Evolutionary conservation across 1,284 basidiomycete species (phyloP).

Genomic region (Trichosporon sp.): DNA sequence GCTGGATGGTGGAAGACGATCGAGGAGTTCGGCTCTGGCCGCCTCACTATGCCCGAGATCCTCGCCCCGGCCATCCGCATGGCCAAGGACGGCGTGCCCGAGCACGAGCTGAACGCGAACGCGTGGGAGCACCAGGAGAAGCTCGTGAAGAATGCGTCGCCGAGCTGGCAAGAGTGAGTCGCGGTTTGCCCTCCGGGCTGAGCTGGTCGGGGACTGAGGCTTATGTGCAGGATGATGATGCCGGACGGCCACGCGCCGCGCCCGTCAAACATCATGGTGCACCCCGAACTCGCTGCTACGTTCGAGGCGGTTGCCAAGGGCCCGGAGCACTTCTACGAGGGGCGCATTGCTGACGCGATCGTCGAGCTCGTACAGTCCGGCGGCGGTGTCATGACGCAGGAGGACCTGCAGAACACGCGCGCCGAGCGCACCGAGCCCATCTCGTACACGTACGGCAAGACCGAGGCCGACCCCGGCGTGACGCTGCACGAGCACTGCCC

Average conservation of each 20-base stretch:
- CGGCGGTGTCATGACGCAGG: constrained; percentile 82
- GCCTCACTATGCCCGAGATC: constrained; percentile 71
- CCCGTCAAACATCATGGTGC: constrained; percentile 69
- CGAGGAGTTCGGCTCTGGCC: constrained; percentile 76
- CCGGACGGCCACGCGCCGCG: constrained; percentile 47
- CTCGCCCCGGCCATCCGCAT: constrained; percentile 78
- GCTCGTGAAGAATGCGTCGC: constrained; percentile 73
- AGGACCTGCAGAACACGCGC: constrained; percentile 74
- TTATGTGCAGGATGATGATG: constrained; percentile 43
- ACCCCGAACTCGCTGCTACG: constrained; percentile 74
- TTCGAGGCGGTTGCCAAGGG: constrained; percentile 75
- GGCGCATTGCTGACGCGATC: constrained; percentile 69
- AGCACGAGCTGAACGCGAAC: constrained; percentile 62
- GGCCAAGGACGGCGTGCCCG: constrained; percentile 67
- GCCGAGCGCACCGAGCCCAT: constrained; percentile 79
- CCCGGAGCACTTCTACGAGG: constrained; percentile 87
- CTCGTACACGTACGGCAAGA: constrained; percentile 62
- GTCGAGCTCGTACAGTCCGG: constrained; percentile 69
- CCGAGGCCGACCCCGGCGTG: constrained; percentile 53
- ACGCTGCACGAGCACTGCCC: constrained; percentile 74
- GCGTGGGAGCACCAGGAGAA: constrained; percentile 73
- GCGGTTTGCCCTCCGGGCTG: no score
- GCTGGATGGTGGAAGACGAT: constrained; percentile 91
- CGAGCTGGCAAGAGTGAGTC: constrained; percentile 61
- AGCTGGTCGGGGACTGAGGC: neutral